A percentile compares a stretch with the other conserved stretches of the same genome.
phyloP scores from a whole-genome alignment of 352 stramenopile genomes.

The Pythium rhizo-oryzae region DNA sequence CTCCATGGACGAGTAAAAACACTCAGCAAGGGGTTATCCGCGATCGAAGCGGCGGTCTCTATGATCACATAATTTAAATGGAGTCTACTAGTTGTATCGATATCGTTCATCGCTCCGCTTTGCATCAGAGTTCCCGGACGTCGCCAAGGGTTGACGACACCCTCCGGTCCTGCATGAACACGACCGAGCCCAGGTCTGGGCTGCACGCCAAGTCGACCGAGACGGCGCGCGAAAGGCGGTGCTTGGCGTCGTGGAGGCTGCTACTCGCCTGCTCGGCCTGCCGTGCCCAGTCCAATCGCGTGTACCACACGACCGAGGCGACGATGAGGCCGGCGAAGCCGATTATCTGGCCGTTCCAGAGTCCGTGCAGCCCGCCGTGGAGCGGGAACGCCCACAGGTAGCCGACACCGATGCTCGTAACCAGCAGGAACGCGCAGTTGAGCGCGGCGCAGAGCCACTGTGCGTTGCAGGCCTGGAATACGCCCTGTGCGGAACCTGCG shows the following conservation, averaged over 20 bases:
- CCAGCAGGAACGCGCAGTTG: constrained; percentile 56
- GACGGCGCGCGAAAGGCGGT: neutral
- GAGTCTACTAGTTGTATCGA: neutral
- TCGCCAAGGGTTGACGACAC: neutral
- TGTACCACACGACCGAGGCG: constrained; percentile 50
- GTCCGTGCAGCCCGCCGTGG: constrained; percentile 46
- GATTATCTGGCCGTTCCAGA: constrained; percentile 64
- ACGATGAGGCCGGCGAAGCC: constrained; percentile 44
- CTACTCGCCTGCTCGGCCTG: constrained; percentile 4
- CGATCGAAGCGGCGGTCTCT: neutral
- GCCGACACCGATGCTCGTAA: constrained; percentile 48
- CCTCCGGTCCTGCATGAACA: constrained; percentile 12
- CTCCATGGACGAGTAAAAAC: constrained; percentile 26
- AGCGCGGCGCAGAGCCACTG: constrained; percentile 54
- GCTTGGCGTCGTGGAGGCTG: neutral
- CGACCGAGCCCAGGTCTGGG: constrained; percentile 13
- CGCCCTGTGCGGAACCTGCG: constrained; percentile 41
- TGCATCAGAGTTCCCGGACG: neutral
- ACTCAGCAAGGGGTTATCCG: too few relatives aligned
- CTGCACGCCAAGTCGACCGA: neutral
- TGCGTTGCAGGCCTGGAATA: constrained; percentile 57
- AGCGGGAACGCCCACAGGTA: constrained; percentile 47
- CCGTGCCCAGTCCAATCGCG: constrained; percentile 46
- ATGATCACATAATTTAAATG: neutral
- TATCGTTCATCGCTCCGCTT: neutral